phyloP scores from a whole-genome alignment of 148 eudicot species.

The Bassia scoparia region DNA sequence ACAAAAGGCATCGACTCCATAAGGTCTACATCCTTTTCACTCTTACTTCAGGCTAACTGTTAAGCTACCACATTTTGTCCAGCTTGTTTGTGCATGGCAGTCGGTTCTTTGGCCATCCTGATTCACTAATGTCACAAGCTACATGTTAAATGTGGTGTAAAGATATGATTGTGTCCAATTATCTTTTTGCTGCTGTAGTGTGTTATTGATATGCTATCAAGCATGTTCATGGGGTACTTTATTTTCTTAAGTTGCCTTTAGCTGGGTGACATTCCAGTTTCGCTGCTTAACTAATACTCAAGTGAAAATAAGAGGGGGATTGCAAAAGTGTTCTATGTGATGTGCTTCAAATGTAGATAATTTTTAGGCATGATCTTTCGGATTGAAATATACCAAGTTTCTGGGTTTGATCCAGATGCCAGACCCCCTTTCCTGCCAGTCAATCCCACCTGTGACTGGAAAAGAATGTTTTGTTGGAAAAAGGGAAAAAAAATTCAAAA shows the following conservation, averaged over 20 bases:
- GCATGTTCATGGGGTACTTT: neutral
- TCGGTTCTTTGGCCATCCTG: neutral
- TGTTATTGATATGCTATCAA: neutral
- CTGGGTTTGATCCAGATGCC: neutral
- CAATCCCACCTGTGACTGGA: neutral
- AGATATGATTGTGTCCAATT: neutral
- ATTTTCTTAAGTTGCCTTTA: neutral
- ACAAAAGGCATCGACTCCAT: constrained; percentile 77
- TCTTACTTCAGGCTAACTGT: constrained; percentile 1
- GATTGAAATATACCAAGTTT: neutral
- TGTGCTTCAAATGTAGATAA: neutral
- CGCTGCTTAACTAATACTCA: neutral
- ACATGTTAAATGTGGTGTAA: neutral
- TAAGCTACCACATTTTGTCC: neutral
- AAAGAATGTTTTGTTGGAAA: neutral
- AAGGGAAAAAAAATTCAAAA: neutral
- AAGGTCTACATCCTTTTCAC: constrained; percentile 42
- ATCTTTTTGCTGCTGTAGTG: constrained; percentile 4
- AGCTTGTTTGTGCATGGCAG: neutral
- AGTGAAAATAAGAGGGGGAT: neutral
- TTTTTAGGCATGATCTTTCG: neutral
- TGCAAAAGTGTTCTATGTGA: neutral
- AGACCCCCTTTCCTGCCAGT: neutral
- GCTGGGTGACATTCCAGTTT: neutral
- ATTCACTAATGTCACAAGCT: neutral